Conservation (phyloP, 345 rosid genomes). For the Zanthoxylum bungeanum region DNA sequence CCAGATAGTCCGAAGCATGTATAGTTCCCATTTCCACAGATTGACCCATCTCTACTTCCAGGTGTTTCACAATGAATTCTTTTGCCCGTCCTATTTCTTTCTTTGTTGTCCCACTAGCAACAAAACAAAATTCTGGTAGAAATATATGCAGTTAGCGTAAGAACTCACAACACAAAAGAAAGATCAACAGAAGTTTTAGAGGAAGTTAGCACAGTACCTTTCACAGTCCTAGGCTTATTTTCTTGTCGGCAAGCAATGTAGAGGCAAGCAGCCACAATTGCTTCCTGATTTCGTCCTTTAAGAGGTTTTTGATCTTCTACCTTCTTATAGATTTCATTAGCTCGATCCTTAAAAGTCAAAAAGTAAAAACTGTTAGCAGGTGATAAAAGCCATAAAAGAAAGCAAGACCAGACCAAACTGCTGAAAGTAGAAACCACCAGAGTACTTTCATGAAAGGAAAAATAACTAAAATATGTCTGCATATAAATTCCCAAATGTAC, state of each 20-base stretch:
- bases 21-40: constrained; percentile 58
- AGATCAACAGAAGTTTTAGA: background rate
- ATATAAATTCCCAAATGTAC: background rate
- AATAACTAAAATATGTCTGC: background rate
- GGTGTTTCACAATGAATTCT: constrained; percentile 48
- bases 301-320: constrained; percentile 55
- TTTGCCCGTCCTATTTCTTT: constrained; percentile 57
- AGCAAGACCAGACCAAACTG: background rate
- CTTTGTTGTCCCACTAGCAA: constrained; percentile 48
- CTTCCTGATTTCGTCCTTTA: constrained; percentile 46
- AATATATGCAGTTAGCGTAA: constrained; percentile 15
- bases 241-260: constrained; percentile 53
- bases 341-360: constrained; percentile 43
- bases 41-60: constrained; percentile 52
- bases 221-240: constrained; percentile 47
- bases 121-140: constrained; percentile 46
- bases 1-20: constrained; percentile 55
- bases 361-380: background rate
- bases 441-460: background rate
- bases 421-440: background rate
- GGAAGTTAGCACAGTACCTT: constrained; percentile 26
- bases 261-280: constrained; percentile 50
- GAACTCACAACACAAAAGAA: constrained; percentile 5
- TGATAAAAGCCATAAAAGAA: background rate
- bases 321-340: constrained; percentile 54